These are phyloP conservation scores for Gelatoporia subvermispora DNA, from an alignment of 768 basidiomycete genomes.

Conservation along the genomic window DNA sequence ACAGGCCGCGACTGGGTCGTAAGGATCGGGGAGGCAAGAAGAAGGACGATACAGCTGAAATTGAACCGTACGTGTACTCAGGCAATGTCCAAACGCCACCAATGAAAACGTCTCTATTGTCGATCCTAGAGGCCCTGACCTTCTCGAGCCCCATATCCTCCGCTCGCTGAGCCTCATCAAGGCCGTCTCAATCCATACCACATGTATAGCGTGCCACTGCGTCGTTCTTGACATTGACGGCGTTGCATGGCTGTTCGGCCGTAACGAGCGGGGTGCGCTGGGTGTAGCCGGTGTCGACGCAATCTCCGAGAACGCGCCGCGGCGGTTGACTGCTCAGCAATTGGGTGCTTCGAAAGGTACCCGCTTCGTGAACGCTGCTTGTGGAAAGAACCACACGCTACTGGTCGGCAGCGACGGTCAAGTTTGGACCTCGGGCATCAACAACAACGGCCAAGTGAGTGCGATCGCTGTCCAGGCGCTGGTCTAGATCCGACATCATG, in stretches of 20 bases:
- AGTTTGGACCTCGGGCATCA: slow-evolving; percentile 82
- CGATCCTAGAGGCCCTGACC: slow-evolving; percentile 59
- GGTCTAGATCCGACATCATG: no score
- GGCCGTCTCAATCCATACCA: slow-evolving; percentile 65
- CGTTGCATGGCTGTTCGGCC: slow-evolving; percentile 86
- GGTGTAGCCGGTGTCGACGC: slow-evolving; percentile 45
- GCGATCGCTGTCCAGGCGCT: not conserved
- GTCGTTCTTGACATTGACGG: slow-evolving; percentile 72
- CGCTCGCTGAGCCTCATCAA: slow-evolving; percentile 83
- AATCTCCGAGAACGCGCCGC: slow-evolving; percentile 74
- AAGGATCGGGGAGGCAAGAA: slow-evolving; percentile 58
- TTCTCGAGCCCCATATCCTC: slow-evolving; percentile 83
- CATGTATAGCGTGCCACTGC: slow-evolving; percentile 72
- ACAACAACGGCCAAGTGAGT: slow-evolving; percentile 73
- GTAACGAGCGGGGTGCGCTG: slow-evolving; percentile 66
- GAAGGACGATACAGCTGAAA: slow-evolving; percentile 38
- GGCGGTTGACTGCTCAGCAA: slow-evolving; percentile 50
- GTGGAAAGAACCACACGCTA: slow-evolving; percentile 77
- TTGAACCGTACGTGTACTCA: slow-evolving; percentile 16
- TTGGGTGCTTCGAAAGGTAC: slow-evolving; percentile 52
- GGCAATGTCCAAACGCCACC: not conserved
- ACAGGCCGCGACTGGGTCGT: slow-evolving; percentile 70
- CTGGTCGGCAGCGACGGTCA: slow-evolving; percentile 78
- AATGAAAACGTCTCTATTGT: no score
- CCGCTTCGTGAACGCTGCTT: slow-evolving; percentile 74